These are phyloP conservation scores for Perkinsus chesapeaki DNA, from an alignment of 169 alveolate species.

Conservation along the genomic window DNA sequence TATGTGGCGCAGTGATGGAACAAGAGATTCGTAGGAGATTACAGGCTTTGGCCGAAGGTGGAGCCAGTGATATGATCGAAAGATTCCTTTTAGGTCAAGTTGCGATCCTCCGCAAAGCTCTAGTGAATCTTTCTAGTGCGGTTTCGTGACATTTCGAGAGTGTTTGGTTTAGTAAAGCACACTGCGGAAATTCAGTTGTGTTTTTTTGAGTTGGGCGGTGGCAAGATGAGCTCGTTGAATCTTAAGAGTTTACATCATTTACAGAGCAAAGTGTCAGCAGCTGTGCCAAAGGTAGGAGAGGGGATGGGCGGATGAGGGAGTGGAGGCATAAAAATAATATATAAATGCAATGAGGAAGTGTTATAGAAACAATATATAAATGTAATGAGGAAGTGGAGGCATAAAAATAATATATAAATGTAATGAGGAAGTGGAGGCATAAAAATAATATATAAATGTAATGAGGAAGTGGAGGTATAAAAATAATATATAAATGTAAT, in stretches of 20 bases:
- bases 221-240: background rate
- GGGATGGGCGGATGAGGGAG: background rate
- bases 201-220: background rate
- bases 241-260: background rate
- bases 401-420: no score
- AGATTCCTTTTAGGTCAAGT: background rate
- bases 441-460: no score
- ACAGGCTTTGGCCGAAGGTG: background rate
- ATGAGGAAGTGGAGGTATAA: no score
- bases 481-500: no score
- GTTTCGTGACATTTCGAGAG: background rate
- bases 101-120: background rate
- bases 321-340: no score
- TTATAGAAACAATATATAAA: no score
- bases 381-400: no score
- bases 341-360: no score
- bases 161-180: no score
- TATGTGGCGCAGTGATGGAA: background rate
- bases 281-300: background rate
- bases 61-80: background rate
- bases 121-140: background rate
- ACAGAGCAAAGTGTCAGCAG: background rate
- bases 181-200: no score
- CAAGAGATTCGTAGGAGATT: background rate
- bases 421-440: no score